phyloP scores from a whole-genome alignment of 805 yeast species.

The Cephaloascus albidus region DNA sequence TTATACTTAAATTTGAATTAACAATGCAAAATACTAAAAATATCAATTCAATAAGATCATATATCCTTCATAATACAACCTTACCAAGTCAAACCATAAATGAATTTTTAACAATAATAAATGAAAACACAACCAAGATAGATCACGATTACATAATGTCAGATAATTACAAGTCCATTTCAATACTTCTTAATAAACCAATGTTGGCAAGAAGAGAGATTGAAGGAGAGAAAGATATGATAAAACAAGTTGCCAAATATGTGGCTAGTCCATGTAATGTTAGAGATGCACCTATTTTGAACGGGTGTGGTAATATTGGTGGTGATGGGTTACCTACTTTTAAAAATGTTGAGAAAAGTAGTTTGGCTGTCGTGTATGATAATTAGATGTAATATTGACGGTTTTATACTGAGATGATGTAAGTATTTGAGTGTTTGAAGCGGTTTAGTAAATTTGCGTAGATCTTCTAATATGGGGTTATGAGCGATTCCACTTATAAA shows the following conservation, averaged over 20 bases:
- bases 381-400: no score
- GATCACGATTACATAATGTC: conserved; percentile 10
- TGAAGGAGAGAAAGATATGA: conserved; percentile 6
- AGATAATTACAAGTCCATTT: conserved; percentile 16
- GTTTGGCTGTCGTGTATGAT: conserved; percentile 33
- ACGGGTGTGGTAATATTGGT: no score
- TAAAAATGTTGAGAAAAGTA: conserved; percentile 57
- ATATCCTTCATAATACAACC: no score
- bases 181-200: conserved; percentile 15
- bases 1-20: conserved; percentile 45
- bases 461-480: no score
- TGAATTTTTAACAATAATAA: neutral
- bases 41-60: neutral
- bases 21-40: conserved; percentile 31
- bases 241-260: conserved; percentile 13
- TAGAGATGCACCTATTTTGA: conserved; percentile 22
- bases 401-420: no score
- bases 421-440: no score
- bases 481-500: no score
- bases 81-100: neutral
- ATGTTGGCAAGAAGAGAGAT: conserved; percentile 14
- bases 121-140: neutral
- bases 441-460: no score
- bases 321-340: no score
- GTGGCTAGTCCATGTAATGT: conserved; percentile 26